A percentile compares a stretch with the other conserved stretches of the same genome.
phyloP scores from a whole-genome alignment of 2,329 filamentous ascomycete genomes.

The Albophoma yamanashiensis region DNA sequence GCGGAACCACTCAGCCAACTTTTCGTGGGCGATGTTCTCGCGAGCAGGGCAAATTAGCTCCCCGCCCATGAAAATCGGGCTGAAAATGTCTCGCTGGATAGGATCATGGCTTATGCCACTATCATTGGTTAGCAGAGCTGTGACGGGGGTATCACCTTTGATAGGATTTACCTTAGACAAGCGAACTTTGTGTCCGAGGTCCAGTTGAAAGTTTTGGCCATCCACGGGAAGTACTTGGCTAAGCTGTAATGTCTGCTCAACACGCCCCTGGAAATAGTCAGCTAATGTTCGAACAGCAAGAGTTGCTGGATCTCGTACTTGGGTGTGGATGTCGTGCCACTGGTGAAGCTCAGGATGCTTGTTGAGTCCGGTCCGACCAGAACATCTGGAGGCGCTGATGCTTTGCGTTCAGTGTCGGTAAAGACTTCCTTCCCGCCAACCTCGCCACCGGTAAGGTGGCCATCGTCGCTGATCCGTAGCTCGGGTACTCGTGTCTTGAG shows the following conservation, averaged over 20 bases:
- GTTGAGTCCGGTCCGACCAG: slow-evolving; percentile 81
- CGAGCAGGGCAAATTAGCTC: slow-evolving; percentile 66
- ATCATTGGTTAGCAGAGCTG: too few relatives aligned
- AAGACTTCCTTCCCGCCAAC: slow-evolving; percentile 59
- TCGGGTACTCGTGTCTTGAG: slow-evolving; percentile 67
- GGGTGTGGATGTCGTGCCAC: too few relatives aligned
- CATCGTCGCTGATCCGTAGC: slow-evolving; percentile 61
- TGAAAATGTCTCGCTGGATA: slow-evolving; percentile 70
- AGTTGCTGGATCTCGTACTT: too few relatives aligned
- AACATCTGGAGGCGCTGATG: too few relatives aligned
- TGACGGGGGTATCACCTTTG: too few relatives aligned
- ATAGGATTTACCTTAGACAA: too few relatives aligned
- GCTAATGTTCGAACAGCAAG: too few relatives aligned
- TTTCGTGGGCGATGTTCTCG: slow-evolving; percentile 81
- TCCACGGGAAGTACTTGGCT: slow-evolving; percentile 85
- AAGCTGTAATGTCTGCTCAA: slow-evolving; percentile 78
- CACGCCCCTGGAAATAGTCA: too few relatives aligned
- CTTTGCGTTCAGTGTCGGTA: too few relatives aligned
- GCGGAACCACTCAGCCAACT: slow-evolving; percentile 77
- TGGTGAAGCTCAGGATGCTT: slow-evolving; percentile 69
- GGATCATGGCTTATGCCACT: slow-evolving; percentile 76
- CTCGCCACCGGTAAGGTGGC: slow-evolving; percentile 58
- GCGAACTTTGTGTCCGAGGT: slow-evolving; percentile 63
- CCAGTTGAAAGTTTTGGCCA: slow-evolving; percentile 72
- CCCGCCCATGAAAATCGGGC: slow-evolving; percentile 76